Conservation (phyloP, 768 basidiomycete genomes). For the Rubroboletus satanas region DNA sequence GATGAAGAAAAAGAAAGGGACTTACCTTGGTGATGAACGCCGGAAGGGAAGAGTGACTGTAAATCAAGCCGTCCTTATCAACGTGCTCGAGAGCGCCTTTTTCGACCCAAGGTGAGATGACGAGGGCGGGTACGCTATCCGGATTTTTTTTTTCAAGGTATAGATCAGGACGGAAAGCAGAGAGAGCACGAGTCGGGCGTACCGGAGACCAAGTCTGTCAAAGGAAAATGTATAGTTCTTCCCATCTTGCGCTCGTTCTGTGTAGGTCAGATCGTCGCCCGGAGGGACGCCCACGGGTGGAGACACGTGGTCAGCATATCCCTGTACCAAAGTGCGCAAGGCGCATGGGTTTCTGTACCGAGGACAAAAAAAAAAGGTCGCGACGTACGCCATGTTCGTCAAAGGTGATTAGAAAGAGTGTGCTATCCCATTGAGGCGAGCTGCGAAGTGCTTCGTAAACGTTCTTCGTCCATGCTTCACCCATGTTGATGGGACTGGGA, state of each 20-base stretch:
- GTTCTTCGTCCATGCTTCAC: conserved; percentile 23
- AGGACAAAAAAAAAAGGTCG: neutral
- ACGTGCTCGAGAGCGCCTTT: conserved; percentile 17
- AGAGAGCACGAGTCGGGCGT: neutral
- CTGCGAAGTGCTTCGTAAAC: conserved; percentile 23
- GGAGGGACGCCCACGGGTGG: conserved; percentile 22
- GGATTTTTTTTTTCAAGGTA: too few species aligned
- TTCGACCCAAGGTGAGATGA: conserved; percentile 24
- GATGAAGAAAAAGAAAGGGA: too few species aligned
- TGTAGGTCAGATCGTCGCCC: conserved; percentile 23
- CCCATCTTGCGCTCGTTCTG: conserved; percentile 18
- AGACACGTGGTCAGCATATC: conserved; percentile 23
- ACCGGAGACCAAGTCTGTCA: conserved; percentile 26
- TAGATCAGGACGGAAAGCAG: neutral
- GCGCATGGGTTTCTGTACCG: neutral
- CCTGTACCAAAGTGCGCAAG: conserved; percentile 3
- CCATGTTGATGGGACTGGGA: conserved; percentile 24
- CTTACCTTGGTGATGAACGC: conserved; percentile 22
- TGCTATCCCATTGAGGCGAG: conserved; percentile 23
- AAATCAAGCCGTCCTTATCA: conserved; percentile 4
- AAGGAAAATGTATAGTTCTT: conserved; percentile 19
- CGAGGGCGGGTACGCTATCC: conserved; percentile 19
- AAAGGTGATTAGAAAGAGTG: conserved; percentile 23
- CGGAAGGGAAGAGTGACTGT: conserved; percentile 23
- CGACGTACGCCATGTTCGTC: conserved; percentile 26